A percentile compares a stretch with the other conserved stretches of the same genome.
Evolutionary conservation across 1,284 basidiomycete genomes (phyloP).

Genomic region (Tilletia indica): DNA sequence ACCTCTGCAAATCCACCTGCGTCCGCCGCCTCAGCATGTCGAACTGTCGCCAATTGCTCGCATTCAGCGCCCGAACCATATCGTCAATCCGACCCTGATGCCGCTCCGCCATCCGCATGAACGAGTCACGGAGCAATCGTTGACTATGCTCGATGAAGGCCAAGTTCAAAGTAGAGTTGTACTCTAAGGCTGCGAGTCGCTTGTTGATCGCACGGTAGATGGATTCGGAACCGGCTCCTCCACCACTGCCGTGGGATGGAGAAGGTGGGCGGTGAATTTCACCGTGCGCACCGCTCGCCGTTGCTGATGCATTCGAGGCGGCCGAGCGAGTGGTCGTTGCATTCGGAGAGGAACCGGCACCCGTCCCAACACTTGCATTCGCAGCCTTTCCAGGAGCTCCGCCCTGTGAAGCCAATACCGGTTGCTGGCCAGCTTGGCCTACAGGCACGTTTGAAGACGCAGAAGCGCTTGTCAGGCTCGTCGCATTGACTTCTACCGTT

Average conservation of each 20-base stretch:
- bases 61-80: constrained; percentile 65
- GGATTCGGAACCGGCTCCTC: constrained; percentile 62
- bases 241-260: constrained; percentile 19
- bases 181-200: constrained; percentile 78
- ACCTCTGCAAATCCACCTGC: constrained; percentile 65
- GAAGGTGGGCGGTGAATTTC: background rate
- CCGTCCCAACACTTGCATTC: background rate
- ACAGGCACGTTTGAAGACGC: too few relatives aligned
- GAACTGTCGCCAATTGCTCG: constrained; percentile 59
- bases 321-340: background rate
- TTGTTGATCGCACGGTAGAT: constrained; percentile 97
- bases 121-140: constrained; percentile 70
- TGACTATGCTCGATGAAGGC: constrained; percentile 90
- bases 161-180: constrained; percentile 80
- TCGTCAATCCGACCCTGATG: constrained; percentile 60
- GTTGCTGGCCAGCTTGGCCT: too few relatives aligned
- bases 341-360: background rate
- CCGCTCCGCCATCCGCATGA: constrained; percentile 67
- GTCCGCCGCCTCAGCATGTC: constrained; percentile 54
- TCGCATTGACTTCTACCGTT: too few relatives aligned
- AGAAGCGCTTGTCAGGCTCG: too few relatives aligned
- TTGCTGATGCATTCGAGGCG: background rate
- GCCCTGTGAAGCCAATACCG: too few relatives aligned
- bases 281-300: background rate
- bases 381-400: too few relatives aligned